Base-by-base conservation (phyloP, 176 grass and related monocot genomes). In the Phoenix dactylifera region DNA sequence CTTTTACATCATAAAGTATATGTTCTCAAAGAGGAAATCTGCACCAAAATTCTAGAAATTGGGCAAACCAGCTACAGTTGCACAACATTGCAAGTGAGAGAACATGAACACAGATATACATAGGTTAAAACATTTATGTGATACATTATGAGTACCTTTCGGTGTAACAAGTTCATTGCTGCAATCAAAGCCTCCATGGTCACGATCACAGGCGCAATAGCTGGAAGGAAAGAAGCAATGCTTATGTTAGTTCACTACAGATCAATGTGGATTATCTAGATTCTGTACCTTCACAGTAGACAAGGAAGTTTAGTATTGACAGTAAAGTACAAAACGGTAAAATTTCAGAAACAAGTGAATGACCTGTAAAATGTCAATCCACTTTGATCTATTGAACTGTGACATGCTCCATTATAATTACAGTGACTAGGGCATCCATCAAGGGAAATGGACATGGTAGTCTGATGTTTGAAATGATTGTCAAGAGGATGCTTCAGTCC, bases 121-220 rank as follows among this genome's bases (percentile, higher is more conserved):
- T 44, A 44, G 9, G 35, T 44, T 44, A 44, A 44, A 44, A 44
- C 35, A 44, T 44, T 44, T 44, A 44, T 44, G 35, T 44, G 35
- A 44, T 44, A 9, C 35, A 44, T 14, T 44, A 10, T 44, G 35
- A 44, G 73, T 74, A 97, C 92, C 92, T 76, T 87, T 85, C 39
- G 72, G 81, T 55, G 92, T 77, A 85, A 97, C 87, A 68, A 97
- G 74, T 65, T 90, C 86, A 57, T 73, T 57, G 6, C 79, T 97
- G 79, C 92, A 97, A 88, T 91, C 92, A 69, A 97, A 97, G 18
- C 83, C 87, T 70, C 87, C 92, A 85, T 97, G 92, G 79, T 97
- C 92, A 74, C 92, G 86, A 76, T 97, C 79, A 55, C 92, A 97
- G 18, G 62, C 64, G 70, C 92, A 97, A 56, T 78, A 88, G 62